Evolutionary conservation across 768 basidiomycete species (phyloP).

Genomic region (Dacryopinax primogenitus): DNA sequence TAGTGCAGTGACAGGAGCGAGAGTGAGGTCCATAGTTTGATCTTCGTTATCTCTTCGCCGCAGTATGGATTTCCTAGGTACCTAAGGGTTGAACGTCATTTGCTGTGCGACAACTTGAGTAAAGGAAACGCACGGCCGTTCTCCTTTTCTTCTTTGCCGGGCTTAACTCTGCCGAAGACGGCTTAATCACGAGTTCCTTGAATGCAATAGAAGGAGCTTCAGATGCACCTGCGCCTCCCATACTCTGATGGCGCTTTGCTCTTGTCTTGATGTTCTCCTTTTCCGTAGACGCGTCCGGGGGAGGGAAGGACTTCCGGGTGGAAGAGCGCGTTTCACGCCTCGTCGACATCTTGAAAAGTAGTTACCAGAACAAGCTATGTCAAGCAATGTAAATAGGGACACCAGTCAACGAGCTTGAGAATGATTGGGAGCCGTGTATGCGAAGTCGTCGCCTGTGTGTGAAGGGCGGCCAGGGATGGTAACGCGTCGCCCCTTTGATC

Average conservation of each 20-base stretch:
- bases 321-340: neutral
- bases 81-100: slow-evolving; percentile 7
- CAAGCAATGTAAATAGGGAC: neutral
- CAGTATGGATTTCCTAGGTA: slow-evolving; percentile 15
- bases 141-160: slow-evolving; percentile 13
- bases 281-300: neutral
- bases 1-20: neutral
- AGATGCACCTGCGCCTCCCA: neutral
- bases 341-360: neutral
- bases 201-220: neutral
- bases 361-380: neutral
- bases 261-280: slow-evolving; percentile 2
- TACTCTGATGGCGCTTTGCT: slow-evolving; percentile 4
- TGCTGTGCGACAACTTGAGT: neutral
- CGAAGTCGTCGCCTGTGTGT: neutral
- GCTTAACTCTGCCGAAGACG: neutral
- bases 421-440: no score
- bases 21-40: slow-evolving; percentile 7
- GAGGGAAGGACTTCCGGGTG: neutral
- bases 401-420: neutral
- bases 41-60: slow-evolving; percentile 10
- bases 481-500: no score
- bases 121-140: slow-evolving; percentile 9
- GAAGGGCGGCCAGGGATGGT: no score
- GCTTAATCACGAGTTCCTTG: neutral